These are phyloP conservation scores for Candida dajiaensis DNA, from an alignment of 805 yeast species.

Conservation along the genomic window DNA sequence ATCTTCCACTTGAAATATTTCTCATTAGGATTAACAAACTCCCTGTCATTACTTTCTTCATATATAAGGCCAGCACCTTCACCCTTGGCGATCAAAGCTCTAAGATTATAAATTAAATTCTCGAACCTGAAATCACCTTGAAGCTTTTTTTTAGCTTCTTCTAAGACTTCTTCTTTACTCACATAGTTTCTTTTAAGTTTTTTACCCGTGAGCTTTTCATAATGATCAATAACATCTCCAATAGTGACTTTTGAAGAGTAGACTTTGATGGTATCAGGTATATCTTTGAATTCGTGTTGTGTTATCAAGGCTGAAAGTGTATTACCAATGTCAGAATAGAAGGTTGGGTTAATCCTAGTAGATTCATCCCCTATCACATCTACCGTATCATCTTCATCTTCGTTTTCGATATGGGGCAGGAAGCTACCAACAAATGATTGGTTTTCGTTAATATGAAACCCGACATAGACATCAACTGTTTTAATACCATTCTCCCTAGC, in stretches of 20 bases:
- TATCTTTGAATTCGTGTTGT: background rate
- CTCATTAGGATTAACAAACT: background rate
- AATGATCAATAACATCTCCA: conserved; percentile 33
- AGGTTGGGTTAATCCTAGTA: background rate
- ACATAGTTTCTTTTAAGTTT: background rate
- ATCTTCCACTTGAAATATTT: background rate
- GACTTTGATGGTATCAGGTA: conserved; percentile 41
- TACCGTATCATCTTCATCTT: conserved; percentile 29
- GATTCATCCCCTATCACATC: conserved; percentile 8
- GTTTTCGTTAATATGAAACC: conserved; percentile 32
- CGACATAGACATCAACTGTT: conserved; percentile 36
- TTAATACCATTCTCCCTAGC: conserved; percentile 40
- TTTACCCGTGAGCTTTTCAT: conserved; percentile 25
- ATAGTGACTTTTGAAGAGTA: conserved; percentile 35
- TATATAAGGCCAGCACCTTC: background rate
- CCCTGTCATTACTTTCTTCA: background rate
- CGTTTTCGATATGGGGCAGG: conserved; percentile 31
- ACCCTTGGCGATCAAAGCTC: background rate
- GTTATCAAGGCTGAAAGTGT: background rate
- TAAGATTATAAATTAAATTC: background rate
- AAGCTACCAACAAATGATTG: conserved; percentile 18
- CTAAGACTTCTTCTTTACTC: background rate
- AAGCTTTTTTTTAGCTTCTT: background rate
- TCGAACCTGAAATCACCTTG: background rate
- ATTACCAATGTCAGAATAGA: background rate